Base-by-base conservation (phyloP, 306 rosid species). In the Albizia julibrissin region DNA sequence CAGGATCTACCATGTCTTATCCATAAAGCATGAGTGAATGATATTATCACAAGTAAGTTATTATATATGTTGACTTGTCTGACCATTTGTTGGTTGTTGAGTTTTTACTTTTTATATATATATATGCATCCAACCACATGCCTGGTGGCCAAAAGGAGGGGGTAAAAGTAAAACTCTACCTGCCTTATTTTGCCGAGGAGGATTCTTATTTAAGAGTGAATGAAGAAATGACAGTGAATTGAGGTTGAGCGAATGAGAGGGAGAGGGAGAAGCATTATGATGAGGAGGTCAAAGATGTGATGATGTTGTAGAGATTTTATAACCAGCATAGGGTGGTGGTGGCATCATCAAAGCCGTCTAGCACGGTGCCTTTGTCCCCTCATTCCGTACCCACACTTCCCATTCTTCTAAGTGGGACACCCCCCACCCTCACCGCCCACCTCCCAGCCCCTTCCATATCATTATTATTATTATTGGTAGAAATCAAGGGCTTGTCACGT, bases 291-390 rank as follows among this genome's bases (percentile, higher is more conserved):
- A 54, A 73, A 62, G 69, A 76, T 22, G 62, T 73, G 43, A 79
- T 88, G 59, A 47, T 33, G 42, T 11, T 64, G 47, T 19, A 19
- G 59, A 52, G 59, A 52, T 50, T 18, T 11, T 33, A 33, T 10
- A 43, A 43, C 14, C 0, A 44, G 18, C 50, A 44, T 44, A 44
- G 15, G 50, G 50, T 44, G 50, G 24, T 8, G 44, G 56, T 40
- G 70, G 73, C 68, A 10, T 50, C 54, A 40, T 61, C 62, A 84
- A 82, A 80, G 85, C 88, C 74, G 75, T 76, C 79, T 73, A 61
- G 66, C 77, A 10, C 47, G 91, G 80, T 56, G 37, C 70, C 61
- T 73, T 77, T 86, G 91, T 89, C 84, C 81, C 88, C 87, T 56
- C 34, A n/a, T 21, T 16, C 78, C 50, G 62, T 69, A 69, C 69